Evolutionary conservation across 805 yeast genomes (phyloP), one percentile per base, ranked within the genome.

Genomic region (Candida ortonii): DNA sequence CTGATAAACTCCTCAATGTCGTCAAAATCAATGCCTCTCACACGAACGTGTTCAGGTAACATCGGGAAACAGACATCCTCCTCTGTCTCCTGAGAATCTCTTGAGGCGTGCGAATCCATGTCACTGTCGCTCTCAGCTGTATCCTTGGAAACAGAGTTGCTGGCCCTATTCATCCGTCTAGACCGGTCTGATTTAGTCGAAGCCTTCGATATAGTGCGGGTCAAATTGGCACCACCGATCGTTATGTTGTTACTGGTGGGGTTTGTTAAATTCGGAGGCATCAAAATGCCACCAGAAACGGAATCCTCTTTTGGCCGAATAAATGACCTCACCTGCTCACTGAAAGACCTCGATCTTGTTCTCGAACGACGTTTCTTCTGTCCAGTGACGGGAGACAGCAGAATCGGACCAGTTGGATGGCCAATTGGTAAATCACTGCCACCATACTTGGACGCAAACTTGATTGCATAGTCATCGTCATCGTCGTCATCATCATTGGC

Each of bases 31-130:
- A 93, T 85, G 12, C 95, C 96, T 41, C 78, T 79, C 6, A 59
- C 47, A 32, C 76, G 67, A 10, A 69, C 66, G 37, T 72, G 76
- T 41, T 81, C 82, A 4, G 84, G 79, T 31, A 78, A 65, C 86
- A 87, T 82, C 2, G 97, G 97, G 62, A 89, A 89, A 68, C 97
- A 90, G 28, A 90, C 98, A 71, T 90, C 97, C 55, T 87, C 96
- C 53, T 90, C 97, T 0, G 96, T 87, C 54, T 88, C 96, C 49
- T 85, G 95, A 4, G 89, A 80, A 13, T 80, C 77, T 45, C 87
- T 69, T 7, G 90, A 81, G 2, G 80, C 84, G 47, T 77, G 84
- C 2, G 89, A 82, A 47, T 75, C 82, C 14, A 70, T 72, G 45
- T 83, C 90, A 41, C 78, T 73, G 49, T 80, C 87, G 25, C 64